Evolutionary conservation across 1,284 basidiomycete species (phyloP), one percentile per base, ranked within the genome.

Genomic region (Ceratobasidium sp.): DNA sequence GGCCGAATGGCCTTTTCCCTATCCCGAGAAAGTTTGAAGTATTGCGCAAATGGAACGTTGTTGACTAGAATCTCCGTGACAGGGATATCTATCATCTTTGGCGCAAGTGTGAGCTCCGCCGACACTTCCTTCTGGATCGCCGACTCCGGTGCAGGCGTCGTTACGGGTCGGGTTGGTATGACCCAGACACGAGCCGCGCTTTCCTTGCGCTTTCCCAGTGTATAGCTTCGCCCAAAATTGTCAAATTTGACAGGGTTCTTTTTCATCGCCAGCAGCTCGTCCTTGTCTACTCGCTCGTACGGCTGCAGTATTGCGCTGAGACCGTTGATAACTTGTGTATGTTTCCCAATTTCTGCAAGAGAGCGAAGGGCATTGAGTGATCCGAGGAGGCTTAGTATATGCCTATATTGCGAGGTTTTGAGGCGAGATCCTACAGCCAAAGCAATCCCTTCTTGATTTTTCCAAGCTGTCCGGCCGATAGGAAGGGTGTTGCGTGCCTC

Each of bases 111-210:
- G 5, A 73, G 13, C 73, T 73, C 30, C 73, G 77, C 14, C 70
- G 35, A 77, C 72, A 44, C 43, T 35, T 57, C 54, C 35, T 38
- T 63, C 46, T 47, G 55, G 44, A 30, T 43, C n/a, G 52, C 21
- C 2, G 57, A 57, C 32, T 70, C 67, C 18, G 43, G 67, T 4
- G 18, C 58, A 18, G 74, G 61, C 5, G 64, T 70, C 2, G 74
- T 55, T 9, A 80, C 77, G 23, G 79, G 76, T 73, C 87, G 85
- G 14, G 89, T 86, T n/a, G 91, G 91, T 69, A 98, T 92, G 82
- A 98, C 90, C 96, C 97, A 99, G 1, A 96, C 95, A 58, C 95
- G 87, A 26, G 95, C 94, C 1, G 89, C 85, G 77, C 91, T 92
- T 73, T 93, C 93, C 82, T 98, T 98, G 77, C 95, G 87, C 81